Evolutionary conservation across 2,329 filamentous ascomycete genomes (phyloP), one percentile per base, ranked within the genome.

Genomic region (Aspergillus glaucus): DNA sequence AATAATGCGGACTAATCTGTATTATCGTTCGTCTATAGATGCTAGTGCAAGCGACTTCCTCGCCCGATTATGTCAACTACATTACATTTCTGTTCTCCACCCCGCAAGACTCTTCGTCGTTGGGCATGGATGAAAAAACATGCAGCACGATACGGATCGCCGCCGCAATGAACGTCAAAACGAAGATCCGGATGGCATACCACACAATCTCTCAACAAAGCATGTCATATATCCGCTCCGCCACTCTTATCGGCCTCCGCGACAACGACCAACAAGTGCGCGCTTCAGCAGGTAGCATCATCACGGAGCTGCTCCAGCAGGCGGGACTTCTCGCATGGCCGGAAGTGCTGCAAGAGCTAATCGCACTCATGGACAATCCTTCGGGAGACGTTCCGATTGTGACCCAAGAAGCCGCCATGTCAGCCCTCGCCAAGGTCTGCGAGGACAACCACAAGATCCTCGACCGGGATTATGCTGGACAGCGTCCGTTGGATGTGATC

Each of bases 51-150:
- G 93, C 92, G 52, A 94, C 88, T 67, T 75, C 78, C 46, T 93
- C 88, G 9, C 91, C 91, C 44, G 92, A 97, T 68, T 88, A 96
- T 76, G 92, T 94, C 76, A 97, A 97, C 73, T 98, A 98, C 70
- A 84, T 98, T 41, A 87, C 88, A 59, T 96, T 87, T 70, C 81
- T 98, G 54, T 88, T 95, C 70, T 88, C 87, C 51, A 89, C 81
- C 60, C 68, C 81, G 49, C 78, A 83, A 55, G 75, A 78, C 45
- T 68, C 73, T 47, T 81, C 86, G 43, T 70, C 56, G 8, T 54
- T 72, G 75, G 49, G 82, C 76, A 54, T 74, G 87, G 64, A 79
- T 77, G 46, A 57, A 64, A 78, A 55, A 76, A 87, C 65, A 85
- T 89, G 73, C 80, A 63, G 86, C 67, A 74, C 88, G 45, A 85